Evolutionary conservation across 176 grass and related monocot species (phyloP), one percentile per base, ranked within the genome.

Genomic region (Poa annua): DNA sequence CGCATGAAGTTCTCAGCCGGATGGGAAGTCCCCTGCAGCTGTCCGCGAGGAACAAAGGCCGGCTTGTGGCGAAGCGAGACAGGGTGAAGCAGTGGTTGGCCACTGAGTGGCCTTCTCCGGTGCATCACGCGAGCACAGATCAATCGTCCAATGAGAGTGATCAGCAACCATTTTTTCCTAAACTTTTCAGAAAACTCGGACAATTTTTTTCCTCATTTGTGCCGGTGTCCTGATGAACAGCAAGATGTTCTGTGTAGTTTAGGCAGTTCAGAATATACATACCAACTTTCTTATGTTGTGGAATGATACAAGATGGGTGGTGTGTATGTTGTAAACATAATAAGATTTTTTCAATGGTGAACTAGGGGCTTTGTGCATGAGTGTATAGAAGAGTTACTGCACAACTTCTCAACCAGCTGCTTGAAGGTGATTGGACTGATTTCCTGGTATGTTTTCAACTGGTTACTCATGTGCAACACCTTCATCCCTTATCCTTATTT

Each of bases 21-120:
- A 95, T 88, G 90, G 86, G 84, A 25, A 92, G 89, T n/a, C 85
- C 92, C 20, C 80, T 98, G 76, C 83, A 78, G 75, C 62, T 93
- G 17, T 92, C 94, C 15, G 70, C 80, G 3, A 95, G 92, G 62
- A 95, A 98, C 66, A 68, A 67, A 60, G 93, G 96, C 11, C 87
- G 89, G 29, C 92, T 93, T 41, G 74, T 90, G 69, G 87, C 84
- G 5, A 91, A 88, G 74, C 59, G 80, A 29, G 94, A 93, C 49
- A 79, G 54, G 62, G 83, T 93, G 32, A 87, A 86, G 52, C 85
- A 93, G 71, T 98, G 93, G 93, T 21, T 98, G 38, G 76, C 57
- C 77, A 80, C 41, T 61, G 76, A 56, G 35, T 64, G n/a, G 86
- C 34, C 53, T 48, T 67, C 61, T 35, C n/a, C 38, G 3, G 55